Conservation (phyloP, 768 basidiomycete genomes). For the Xanthoconium purpureum region DNA sequence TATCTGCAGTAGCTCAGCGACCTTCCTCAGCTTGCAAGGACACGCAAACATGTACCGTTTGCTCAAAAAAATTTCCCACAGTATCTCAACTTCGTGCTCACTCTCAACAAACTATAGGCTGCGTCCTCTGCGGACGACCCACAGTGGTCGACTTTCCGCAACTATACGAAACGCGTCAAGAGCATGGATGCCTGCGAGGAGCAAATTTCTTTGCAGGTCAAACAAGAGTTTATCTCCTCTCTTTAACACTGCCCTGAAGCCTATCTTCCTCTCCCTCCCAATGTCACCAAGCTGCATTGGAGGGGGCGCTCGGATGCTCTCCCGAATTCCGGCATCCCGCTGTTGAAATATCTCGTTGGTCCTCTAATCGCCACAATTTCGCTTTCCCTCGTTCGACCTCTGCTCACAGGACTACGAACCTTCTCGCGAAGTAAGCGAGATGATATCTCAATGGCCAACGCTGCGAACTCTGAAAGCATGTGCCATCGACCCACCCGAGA, state of each 20-base stretch:
- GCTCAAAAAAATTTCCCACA: too few species aligned
- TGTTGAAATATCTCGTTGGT: constrained; percentile 13
- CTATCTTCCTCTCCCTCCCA: constrained; percentile 24
- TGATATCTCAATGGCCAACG: constrained; percentile 7
- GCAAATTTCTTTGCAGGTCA: not conserved
- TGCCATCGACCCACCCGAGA: constrained; percentile 8
- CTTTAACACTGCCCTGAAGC: constrained; percentile 9
- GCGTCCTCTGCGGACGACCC: constrained; percentile 2
- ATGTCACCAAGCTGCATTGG: constrained; percentile 16
- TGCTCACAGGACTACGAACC: not conserved
- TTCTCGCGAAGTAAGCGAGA: not conserved
- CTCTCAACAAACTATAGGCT: not conserved
- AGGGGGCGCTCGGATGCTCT: not conserved
- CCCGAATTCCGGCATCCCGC: constrained; percentile 8
- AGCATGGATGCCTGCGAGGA: constrained; percentile 1
- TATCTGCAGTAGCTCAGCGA: too few species aligned
- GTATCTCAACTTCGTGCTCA: too few species aligned
- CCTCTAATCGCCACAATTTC: constrained; percentile 10
- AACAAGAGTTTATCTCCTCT: constrained; percentile 1
- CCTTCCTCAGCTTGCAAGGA: too few species aligned
- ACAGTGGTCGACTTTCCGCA: constrained; percentile 17
- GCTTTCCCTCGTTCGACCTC: constrained; percentile 12
- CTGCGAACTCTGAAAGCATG: constrained; percentile 11
- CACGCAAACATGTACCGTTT: too few species aligned
- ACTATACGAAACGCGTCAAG: constrained; percentile 25